Base-by-base conservation (phyloP, 352 stramenopile genomes). In the Globisporangium lucens region DNA sequence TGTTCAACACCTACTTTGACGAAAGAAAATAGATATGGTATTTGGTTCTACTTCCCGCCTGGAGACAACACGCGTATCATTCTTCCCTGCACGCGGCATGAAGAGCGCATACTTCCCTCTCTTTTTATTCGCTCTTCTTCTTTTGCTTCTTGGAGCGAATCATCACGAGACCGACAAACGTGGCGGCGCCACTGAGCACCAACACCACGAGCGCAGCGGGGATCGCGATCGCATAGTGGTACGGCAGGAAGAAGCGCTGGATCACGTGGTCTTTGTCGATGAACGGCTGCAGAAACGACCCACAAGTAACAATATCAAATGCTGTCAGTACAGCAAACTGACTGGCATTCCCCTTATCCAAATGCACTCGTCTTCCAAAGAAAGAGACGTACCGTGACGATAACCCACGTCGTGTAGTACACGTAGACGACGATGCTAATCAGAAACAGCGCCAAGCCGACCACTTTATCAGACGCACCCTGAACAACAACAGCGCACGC, bases 341-440 rank as follows among this genome's bases (percentile, higher is more conserved):
- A 36, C 13, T 3, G 1, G 17, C 3, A 46, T 3, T 27, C 12
- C 49, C 35, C 17, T 13, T 62, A 17, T 46, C 41, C 15, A 20
- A 49, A 49, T n/a, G 43, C 43, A 22, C 7, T 51, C 17, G 17
- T 49, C 6, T 51, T 9, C 17, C 22, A 51, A 51, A n/a, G 43
- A 17, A 20, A 3, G 38, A 3, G 38, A 62, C 71, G 51, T 75
- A 97, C 90, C 85, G 90, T 90, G 52, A 97, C 77, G 68, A 97
- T 79, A 56, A 97, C 90, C 90, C 90, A 97, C 22, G 89, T 71
- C 27, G 86, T 96, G 81, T 97, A 97, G 75, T 97, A 97, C n/a
- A 94, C 77, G 69, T 95, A 97, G 47, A 94, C 84, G 27, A 88
- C 67, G 63, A 96, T 74, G 71, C 84, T 95, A 47, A 95, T 76